Conservation (phyloP, 1,284 basidiomycete genomes). For the Lignosus rhinocerotis region DNA sequence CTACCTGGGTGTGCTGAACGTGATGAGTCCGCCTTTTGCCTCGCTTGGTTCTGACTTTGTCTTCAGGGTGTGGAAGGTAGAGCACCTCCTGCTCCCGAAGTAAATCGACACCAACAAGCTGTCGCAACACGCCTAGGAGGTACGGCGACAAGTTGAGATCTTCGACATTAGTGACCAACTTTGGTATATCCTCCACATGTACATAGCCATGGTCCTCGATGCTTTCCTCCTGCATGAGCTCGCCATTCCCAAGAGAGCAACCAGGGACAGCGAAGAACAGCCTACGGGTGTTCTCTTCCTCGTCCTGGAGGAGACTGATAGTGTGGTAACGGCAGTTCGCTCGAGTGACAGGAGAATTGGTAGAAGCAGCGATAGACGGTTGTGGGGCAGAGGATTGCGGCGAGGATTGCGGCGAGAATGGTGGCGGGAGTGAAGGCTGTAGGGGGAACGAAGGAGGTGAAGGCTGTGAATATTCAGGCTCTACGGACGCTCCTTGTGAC, state of each 20-base stretch:
- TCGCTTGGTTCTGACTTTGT: slow-evolving; percentile 24
- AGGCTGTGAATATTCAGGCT: slow-evolving; percentile 7
- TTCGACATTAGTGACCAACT: slow-evolving; percentile 51
- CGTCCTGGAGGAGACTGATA: slow-evolving; percentile 58
- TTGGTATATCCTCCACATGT: slow-evolving; percentile 46
- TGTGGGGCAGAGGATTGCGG: background rate
- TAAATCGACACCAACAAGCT: slow-evolving; percentile 62
- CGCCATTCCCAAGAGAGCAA: slow-evolving; percentile 56
- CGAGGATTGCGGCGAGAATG: background rate
- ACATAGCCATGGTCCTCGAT: slow-evolving; percentile 61
- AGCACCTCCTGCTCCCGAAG: slow-evolving; percentile 63
- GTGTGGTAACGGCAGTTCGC: slow-evolving; percentile 68
- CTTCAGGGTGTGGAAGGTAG: slow-evolving; percentile 48
- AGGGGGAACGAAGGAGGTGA: background rate
- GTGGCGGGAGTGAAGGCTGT: background rate
- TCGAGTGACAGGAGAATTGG: slow-evolving; percentile 38
- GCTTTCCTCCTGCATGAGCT: slow-evolving; percentile 58
- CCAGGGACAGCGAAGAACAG: slow-evolving; percentile 65
- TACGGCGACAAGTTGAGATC: slow-evolving; percentile 50
- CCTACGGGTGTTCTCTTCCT: slow-evolving; percentile 50
- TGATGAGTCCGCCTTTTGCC: background rate
- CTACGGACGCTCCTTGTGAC: slow-evolving; percentile 4
- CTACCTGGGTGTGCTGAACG: slow-evolving; percentile 19
- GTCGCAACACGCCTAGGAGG: slow-evolving; percentile 53
- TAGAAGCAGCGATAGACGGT: background rate